Evolutionary conservation across 345 rosid species (phyloP), one percentile per base, ranked within the genome.

Genomic region (Aquilaria malaccensis): DNA sequence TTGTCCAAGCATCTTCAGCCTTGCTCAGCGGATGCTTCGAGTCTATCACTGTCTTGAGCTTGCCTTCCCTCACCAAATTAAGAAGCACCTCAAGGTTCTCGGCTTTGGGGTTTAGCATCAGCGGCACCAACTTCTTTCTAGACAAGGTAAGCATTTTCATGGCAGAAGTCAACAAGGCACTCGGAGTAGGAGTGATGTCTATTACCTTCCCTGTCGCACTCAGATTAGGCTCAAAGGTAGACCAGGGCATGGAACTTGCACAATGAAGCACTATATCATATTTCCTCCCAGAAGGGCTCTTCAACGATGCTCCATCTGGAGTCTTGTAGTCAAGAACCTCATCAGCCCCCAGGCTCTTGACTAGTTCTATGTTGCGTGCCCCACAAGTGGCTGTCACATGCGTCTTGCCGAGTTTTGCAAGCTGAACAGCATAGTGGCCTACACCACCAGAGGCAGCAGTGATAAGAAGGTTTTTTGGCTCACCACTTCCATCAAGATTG

Each of bases 351-450:
- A 87, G 74, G 59, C 88, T 83, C 75, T 75, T 87, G 50, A 85
- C 83, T 0, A 90, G 62, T 52, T 83, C 88, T 6, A 90, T 13
- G 80, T 90, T 87, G 33, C 90, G 76, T 0, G 81, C 83, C 9
- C 97, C 95, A 63, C 97, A 90, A 7, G 97, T 83, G 46, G 95
- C 95, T 1, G 97, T 87, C 69, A 87, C 95, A 32, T 87, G 87
- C 0, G 92, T 70, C 53, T 85, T 87, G 32, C 76, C 92, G 13
- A 87, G 80, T 71, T 90, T 90, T 0, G 92, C 88, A 2, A 90
- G 65, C 60, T 90, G 95, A 65, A 87, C 88, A 0, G 90, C 84
- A 53, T 87, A 85, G 58, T 85, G 97, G 47, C 92, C 92, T 12
- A 90, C 95, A 0, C 97, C 97, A 33, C 97, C 95, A 0, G 95